Evolutionary conservation across 179 eudicot genomes (phyloP).

Genomic region (Patellifolia procumbens): DNA sequence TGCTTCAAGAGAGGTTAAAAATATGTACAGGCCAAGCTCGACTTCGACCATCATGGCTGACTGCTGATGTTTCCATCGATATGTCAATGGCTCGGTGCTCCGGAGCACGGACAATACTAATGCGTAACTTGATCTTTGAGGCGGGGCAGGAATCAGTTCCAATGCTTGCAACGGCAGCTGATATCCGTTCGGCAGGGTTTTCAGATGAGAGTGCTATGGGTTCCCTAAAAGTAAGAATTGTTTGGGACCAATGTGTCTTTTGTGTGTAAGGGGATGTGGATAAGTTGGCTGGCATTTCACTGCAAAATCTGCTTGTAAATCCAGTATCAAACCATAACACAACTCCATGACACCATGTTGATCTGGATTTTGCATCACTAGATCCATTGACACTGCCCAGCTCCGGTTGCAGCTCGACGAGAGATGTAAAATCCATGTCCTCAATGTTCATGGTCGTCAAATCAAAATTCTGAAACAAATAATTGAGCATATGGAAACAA

Average conservation of each 20-base stretch:
- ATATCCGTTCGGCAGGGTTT: constrained; percentile 23
- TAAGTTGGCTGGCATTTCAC: constrained; percentile 56
- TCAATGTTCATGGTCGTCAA: constrained; percentile 65
- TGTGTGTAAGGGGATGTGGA: constrained; percentile 82
- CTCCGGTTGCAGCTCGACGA: constrained; percentile 54
- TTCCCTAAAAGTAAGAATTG: constrained; percentile 76
- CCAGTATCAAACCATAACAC: constrained; percentile 93
- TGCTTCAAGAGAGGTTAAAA: constrained; percentile 48
- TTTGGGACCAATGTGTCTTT: constrained; percentile 87
- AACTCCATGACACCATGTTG: constrained; percentile 69
- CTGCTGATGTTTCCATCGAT: constrained; percentile 67
- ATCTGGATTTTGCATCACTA: constrained; percentile 21
- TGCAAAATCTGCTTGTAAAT: constrained; percentile 79
- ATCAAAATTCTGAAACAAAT: constrained; percentile 67
- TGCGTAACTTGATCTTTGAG: constrained; percentile 54
- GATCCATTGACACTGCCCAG: constrained; percentile 7
- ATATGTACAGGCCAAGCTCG: constrained; percentile 77
- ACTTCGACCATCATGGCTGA: constrained; percentile 53
- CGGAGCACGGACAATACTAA: constrained; percentile 76
- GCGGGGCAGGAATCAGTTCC: constrained; percentile 70
- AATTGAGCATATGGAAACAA: constrained; percentile 2
- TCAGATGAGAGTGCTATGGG: constrained; percentile 61
- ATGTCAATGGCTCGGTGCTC: constrained; percentile 95
- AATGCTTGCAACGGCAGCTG: constrained; percentile 46
- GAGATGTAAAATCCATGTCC: constrained; percentile 83